Percentiles rank a stretch among this genome's conserved stretches.
Conservation (phyloP, 345 rosid genomes). For the Rubroshorea leprosula region DNA sequence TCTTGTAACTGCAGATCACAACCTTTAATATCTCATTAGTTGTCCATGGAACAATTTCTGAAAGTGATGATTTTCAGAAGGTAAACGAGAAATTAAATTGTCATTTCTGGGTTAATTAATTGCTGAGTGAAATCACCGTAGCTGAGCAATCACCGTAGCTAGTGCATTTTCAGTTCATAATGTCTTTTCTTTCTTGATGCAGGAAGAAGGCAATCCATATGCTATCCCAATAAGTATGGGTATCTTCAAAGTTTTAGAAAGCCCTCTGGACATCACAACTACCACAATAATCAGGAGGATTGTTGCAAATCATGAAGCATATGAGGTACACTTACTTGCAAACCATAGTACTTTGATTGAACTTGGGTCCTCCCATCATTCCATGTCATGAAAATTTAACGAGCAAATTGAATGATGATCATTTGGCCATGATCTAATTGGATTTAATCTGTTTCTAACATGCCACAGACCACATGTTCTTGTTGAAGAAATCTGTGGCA, state of each 20-base stretch:
- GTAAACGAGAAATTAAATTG: conserved; percentile 20
- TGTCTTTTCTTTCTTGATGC: conserved; percentile 1
- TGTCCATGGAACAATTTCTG: conserved; percentile 70
- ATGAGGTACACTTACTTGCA: conserved; percentile 33
- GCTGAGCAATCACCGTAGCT: too few relatives aligned
- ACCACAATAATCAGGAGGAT: conserved; percentile 66
- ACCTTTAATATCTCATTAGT: conserved; percentile 62
- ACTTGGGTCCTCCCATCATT: background rate
- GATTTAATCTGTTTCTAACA: background rate
- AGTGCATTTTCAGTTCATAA: background rate
- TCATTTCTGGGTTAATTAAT: background rate
- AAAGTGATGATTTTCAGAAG: conserved; percentile 48
- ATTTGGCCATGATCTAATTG: background rate
- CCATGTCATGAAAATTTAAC: background rate
- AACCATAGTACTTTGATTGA: background rate
- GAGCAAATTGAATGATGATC: background rate
- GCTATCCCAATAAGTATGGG: conserved; percentile 62
- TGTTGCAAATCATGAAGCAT: conserved; percentile 70
- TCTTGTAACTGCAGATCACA: conserved; percentile 44
- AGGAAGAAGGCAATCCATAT: conserved; percentile 64
- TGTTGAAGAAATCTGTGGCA: too few relatives aligned
- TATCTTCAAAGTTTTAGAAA: conserved; percentile 57
- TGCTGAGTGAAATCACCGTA: too few relatives aligned
- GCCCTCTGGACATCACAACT: conserved; percentile 67
- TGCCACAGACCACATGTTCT: background rate